These are phyloP conservation scores for Huntiella abstrusa DNA, from an alignment of 2,329 filamentous ascomycete genomes.

Conservation along the genomic window DNA sequence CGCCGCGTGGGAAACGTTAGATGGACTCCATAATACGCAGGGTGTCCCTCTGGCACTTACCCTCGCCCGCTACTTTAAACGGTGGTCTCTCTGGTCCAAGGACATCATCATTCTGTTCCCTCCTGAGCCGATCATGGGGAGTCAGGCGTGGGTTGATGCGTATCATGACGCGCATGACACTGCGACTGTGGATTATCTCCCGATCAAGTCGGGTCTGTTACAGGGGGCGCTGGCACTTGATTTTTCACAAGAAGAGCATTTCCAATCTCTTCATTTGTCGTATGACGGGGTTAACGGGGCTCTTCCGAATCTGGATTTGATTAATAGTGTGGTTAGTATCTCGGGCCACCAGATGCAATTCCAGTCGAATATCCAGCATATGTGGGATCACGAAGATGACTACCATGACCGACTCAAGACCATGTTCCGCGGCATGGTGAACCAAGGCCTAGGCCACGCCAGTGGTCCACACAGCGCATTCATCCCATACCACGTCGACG, in stretches of 20 bases:
- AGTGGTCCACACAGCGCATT: constrained; percentile 88
- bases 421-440: constrained; percentile 82
- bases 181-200: constrained; percentile 50
- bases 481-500: constrained; percentile 94
- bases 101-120: constrained; percentile 88
- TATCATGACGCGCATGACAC: constrained; percentile 81
- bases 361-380: constrained; percentile 62
- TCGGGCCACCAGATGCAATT: constrained; percentile 87
- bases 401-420: constrained; percentile 72
- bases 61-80: constrained; percentile 83
- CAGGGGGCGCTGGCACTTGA: constrained; percentile 90
- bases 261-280: constrained; percentile 73
- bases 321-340: constrained; percentile 83
- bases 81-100: constrained; percentile 98
- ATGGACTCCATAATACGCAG: constrained; percentile 62
- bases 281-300: constrained; percentile 96
- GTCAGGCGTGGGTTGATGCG: constrained; percentile 92
- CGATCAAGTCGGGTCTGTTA: constrained; percentile 80
- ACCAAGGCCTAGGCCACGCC: constrained; percentile 73
- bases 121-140: constrained; percentile 72
- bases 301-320: constrained; percentile 81
- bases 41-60: constrained; percentile 76
- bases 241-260: constrained; percentile 68
- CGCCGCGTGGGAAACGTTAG: constrained; percentile 70
- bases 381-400: constrained; percentile 62